Evolutionary conservation across 2,329 filamentous ascomycete genomes (phyloP).

Genomic region (Davidsoniella neocaledoniae): DNA sequence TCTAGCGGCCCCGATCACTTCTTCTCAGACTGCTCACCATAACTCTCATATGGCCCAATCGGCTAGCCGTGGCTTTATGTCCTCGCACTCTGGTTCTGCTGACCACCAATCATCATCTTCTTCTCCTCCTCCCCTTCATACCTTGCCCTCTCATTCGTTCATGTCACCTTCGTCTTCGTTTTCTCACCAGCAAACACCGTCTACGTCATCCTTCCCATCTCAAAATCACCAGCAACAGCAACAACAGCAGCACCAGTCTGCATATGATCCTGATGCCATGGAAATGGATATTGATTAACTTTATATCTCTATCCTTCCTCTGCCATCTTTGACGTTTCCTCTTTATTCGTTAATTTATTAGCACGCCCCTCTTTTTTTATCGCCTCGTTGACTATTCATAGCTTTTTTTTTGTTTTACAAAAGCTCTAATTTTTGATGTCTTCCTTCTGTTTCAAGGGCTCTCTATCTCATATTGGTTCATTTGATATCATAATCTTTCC

Average conservation of each 20-base stretch:
- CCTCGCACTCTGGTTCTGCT: too few species aligned
- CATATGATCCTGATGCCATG: conserved; percentile 9
- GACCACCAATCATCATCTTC: background rate
- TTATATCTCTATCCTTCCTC: background rate
- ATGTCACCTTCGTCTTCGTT: background rate
- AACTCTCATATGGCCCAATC: too few species aligned
- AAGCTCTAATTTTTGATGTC: background rate
- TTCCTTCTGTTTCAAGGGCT: background rate
- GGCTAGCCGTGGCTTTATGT: too few species aligned
- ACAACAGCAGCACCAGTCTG: conserved; percentile 5
- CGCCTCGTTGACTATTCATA: background rate
- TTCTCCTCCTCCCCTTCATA: background rate
- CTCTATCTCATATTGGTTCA: too few species aligned
- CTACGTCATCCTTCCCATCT: background rate
- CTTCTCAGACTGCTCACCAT: background rate
- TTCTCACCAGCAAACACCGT: background rate
- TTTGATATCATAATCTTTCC: too few species aligned
- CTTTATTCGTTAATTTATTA: background rate
- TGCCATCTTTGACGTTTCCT: conserved; percentile 4
- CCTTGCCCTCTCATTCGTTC: background rate
- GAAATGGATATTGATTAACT: conserved; percentile 11
- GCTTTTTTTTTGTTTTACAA: background rate
- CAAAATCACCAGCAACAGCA: background rate
- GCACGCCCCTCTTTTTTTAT: background rate
- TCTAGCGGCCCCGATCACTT: background rate